Evolutionary conservation across 2,329 filamentous ascomycete species (phyloP).

Genomic region (Phaeoacremonium minimum): DNA sequence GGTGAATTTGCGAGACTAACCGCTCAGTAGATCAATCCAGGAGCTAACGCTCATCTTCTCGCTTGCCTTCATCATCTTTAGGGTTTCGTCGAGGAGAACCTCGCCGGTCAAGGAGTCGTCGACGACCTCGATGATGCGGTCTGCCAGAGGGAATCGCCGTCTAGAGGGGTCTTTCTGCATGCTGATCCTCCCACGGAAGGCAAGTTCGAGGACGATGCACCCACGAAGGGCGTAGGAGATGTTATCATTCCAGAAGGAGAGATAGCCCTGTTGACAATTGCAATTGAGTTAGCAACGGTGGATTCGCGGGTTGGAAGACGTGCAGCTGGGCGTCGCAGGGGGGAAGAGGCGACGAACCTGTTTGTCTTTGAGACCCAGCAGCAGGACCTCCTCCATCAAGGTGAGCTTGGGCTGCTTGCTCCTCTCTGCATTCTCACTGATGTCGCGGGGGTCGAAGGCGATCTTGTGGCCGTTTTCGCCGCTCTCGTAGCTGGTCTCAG

Average conservation of each 20-base stretch:
- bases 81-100: conserved; percentile 91
- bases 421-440: conserved; percentile 92
- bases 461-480: conserved; percentile 98
- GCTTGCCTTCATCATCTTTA: conserved; percentile 99
- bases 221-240: conserved; percentile 96
- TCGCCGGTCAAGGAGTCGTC: conserved; percentile 96
- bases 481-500: conserved; percentile 83
- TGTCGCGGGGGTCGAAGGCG: conserved; percentile 93
- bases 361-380: conserved; percentile 97
- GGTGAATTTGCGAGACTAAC: conserved; percentile 49
- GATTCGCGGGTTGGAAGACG: conserved; percentile 1
- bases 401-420: conserved; percentile 98
- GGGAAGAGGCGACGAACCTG: conserved; percentile 59
- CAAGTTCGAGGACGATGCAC: conserved; percentile 96
- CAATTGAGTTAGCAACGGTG: conserved; percentile 5
- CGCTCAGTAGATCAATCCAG: conserved; percentile 99
- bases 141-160: conserved; percentile 86
- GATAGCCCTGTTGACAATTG: conserved; percentile 66
- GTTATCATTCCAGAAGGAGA: conserved; percentile 99
- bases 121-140: conserved; percentile 93
- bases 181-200: conserved; percentile 91
- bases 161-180: conserved; percentile 97
- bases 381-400: conserved; percentile 95
- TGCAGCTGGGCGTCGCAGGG: conserved; percentile 1
- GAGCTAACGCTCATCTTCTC: conserved; percentile 99